phyloP scores from a whole-genome alignment of 2,329 filamentous ascomycete species.

The Epichloe sp. region DNA sequence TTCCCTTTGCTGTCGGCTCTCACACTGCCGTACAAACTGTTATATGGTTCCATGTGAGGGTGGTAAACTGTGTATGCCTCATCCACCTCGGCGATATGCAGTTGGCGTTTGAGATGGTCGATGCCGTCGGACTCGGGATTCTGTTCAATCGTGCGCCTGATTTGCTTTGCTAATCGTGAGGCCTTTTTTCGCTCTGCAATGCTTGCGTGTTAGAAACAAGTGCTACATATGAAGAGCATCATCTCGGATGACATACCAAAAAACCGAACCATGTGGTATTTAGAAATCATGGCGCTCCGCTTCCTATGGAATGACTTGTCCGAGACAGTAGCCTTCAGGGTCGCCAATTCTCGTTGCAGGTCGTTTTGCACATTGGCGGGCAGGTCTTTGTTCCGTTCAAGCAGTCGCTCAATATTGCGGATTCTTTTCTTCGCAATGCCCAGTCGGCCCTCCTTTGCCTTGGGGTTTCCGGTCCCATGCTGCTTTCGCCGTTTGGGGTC shows the following conservation, averaged over 20 bases:
- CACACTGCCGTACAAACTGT: conserved; percentile 42
- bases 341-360: conserved; percentile 57
- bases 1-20: conserved; percentile 26
- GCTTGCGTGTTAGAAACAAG: background rate
- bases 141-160: conserved; percentile 43
- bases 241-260: conserved; percentile 44
- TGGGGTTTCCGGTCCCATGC: conserved; percentile 22
- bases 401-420: conserved; percentile 53
- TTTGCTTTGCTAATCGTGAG: conserved; percentile 49
- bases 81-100: conserved; percentile 62
- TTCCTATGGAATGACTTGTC: conserved; percentile 46
- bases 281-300: conserved; percentile 56
- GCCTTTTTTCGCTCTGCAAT: conserved; percentile 58
- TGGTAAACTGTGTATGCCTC: conserved; percentile 62
- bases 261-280: conserved; percentile 75
- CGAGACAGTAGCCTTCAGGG: conserved; percentile 50
- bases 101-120: conserved; percentile 36
- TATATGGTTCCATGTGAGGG: conserved; percentile 58
- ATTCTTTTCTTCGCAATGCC: conserved; percentile 59
- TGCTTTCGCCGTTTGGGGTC: conserved; percentile 22
- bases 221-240: background rate
- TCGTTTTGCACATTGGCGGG: conserved; percentile 56
- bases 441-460: conserved; percentile 33
- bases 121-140: conserved; percentile 37
- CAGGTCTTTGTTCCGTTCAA: conserved; percentile 47